Conservation (phyloP, 768 basidiomycete genomes). For the Tulasnella sp. region DNA sequence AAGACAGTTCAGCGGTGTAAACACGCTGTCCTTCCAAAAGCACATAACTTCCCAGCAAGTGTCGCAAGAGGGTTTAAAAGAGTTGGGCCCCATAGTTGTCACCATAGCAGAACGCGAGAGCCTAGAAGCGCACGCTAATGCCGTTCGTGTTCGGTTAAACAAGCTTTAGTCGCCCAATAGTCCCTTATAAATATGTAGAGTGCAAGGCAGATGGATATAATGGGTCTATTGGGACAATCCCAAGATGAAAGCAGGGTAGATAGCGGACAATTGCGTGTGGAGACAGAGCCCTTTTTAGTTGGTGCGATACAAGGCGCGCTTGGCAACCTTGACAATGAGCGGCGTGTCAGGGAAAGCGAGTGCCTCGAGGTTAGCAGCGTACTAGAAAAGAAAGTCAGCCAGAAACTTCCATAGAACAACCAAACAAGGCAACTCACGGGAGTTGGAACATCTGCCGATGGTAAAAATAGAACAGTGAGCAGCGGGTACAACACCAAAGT, state of each 20-base stretch:
- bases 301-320: constrained; percentile 81
- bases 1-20: constrained; percentile 95
- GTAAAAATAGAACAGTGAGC: background rate
- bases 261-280: background rate
- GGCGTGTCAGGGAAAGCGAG: constrained; percentile 90
- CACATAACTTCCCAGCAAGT: constrained; percentile 97
- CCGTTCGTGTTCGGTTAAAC: constrained; percentile 70
- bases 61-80: constrained; percentile 58
- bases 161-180: too few relatives aligned
- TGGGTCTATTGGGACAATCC: background rate
- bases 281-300: constrained; percentile 36
- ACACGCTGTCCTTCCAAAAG: constrained; percentile 95
- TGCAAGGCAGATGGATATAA: too few relatives aligned
- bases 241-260: background rate
- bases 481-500: background rate
- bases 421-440: constrained; percentile 45
- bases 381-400: constrained; percentile 36
- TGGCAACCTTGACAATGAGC: constrained; percentile 86
- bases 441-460: constrained; percentile 61
- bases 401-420: background rate
- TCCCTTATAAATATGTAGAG: too few relatives aligned
- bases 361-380: constrained; percentile 77
- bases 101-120: constrained; percentile 92
- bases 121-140: constrained; percentile 88
- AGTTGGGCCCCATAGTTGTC: constrained; percentile 75